Evolutionary conservation across 2,329 filamentous ascomycete species (phyloP).

Genomic region (Ophiostoma novo-ulmi): DNA sequence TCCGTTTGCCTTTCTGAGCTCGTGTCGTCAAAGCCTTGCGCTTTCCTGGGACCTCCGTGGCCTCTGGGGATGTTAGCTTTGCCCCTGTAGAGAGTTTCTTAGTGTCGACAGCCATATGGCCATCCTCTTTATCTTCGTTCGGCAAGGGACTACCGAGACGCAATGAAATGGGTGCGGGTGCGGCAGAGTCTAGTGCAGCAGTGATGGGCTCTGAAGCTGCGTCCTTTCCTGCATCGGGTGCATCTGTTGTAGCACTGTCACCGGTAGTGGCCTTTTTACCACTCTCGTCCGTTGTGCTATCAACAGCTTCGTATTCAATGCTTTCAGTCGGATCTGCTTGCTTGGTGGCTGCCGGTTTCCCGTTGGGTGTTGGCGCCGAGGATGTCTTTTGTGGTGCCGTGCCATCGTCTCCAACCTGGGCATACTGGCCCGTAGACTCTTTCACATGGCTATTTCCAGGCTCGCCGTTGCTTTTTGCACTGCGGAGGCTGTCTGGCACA

Average conservation of each 20-base stretch:
- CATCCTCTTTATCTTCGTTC: not conserved
- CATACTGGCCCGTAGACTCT: not conserved
- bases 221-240: not conserved
- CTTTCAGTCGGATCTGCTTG: not conserved
- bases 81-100: not conserved
- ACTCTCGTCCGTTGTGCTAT: not conserved
- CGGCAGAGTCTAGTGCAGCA: not conserved
- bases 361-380: not conserved
- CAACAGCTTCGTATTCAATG: not conserved
- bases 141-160: not conserved
- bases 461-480: not conserved
- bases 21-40: not conserved
- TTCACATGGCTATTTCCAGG: not conserved
- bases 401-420: not conserved
- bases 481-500: conserved; percentile 33
- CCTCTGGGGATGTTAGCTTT: not conserved
- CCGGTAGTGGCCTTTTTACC: not conserved
- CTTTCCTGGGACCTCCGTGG: not conserved
- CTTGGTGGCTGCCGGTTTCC: not conserved
- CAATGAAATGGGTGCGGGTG: not conserved
- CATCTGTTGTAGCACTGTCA: not conserved
- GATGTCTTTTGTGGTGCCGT: not conserved
- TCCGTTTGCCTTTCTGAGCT: not conserved
- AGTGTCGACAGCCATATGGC: not conserved
- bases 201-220: not conserved